Evolutionary conservation across 2,329 filamentous ascomycete genomes (phyloP), one percentile per base, ranked within the genome.

Genomic region (Plectosphaerella plurivora): DNA sequence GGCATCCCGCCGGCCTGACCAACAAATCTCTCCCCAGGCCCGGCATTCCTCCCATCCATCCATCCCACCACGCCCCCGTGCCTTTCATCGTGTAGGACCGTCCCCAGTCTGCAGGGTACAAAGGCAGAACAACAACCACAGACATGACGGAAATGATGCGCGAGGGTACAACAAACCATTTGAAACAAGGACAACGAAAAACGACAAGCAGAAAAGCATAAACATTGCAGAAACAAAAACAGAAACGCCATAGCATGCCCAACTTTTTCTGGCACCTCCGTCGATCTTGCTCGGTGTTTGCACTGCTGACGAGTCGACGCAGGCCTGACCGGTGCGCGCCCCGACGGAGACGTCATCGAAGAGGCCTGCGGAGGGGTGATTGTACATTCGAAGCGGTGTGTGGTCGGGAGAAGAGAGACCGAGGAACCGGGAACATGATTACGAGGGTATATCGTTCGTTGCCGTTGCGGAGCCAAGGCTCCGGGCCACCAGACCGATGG

Each of bases 401-500:
- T 22, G 22, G 22, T 25, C 44, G 20, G n/a, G 25, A 35, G 24
- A 35, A 35, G 24, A 35, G 18, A 47, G 48, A 50, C 48, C 48
- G 48, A 44, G 48, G 37, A 16, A 28, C 48, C 22, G 37, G 47
- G 16, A 28, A 46, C 44, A 28, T 18, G 47, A 71, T 71, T 71
- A 71, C 65, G 65, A 64, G 66, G 66, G 68, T 70, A 71, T 72
- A 69, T 68, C 65, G 63, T 63, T 22, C 61, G 61, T 68, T 62
- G 63, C 68, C 65, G 61, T 68, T 61, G 65, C 67, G 63, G 63
- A 51, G 48, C 55, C 58, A 8, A 54, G 22, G 48, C 24, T 42
- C 47, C 55, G 24, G 45, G 36, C 46, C 35, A 54, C 49, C 49
- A 36, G 28, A 48, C 48, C 49, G 49, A 56, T 52, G 53, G 53